Conservation (phyloP, 768 basidiomycete species). For the Xerocomus potaroensis region DNA sequence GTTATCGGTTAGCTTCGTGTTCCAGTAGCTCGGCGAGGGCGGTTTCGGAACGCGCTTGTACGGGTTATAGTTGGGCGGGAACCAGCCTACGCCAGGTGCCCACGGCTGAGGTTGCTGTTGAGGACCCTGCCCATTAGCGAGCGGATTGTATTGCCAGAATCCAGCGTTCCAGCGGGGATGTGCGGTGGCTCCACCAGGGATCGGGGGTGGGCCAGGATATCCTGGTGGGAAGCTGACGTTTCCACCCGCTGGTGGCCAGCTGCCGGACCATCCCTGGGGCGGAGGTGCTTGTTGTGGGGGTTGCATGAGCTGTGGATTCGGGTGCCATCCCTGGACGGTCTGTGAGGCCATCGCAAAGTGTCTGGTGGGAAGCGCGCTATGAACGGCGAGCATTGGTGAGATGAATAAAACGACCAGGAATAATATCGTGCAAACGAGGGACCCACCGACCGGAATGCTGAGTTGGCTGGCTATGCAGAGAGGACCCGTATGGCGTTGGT, state of each 20-base stretch:
- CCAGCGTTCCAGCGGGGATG: conserved; percentile 49
- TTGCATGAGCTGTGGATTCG: conserved; percentile 33
- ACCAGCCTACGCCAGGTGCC: conserved; percentile 32
- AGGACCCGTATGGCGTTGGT: background rate
- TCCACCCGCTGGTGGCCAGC: conserved; percentile 34
- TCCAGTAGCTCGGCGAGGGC: conserved; percentile 64
- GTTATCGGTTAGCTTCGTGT: conserved; percentile 54
- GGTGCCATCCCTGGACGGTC: conserved; percentile 28
- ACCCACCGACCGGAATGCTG: background rate
- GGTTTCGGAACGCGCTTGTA: conserved; percentile 60
- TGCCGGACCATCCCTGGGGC: conserved; percentile 34
- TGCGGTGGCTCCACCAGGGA: conserved; percentile 45
- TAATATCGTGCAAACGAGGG: background rate
- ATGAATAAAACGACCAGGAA: no score
- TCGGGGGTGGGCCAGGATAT: conserved; percentile 49
- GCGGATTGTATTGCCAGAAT: conserved; percentile 49
- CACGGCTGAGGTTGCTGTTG: conserved; percentile 30
- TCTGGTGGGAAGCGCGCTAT: background rate
- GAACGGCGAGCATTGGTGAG: no score
- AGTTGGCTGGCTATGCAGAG: background rate
- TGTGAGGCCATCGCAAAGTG: conserved; percentile 22
- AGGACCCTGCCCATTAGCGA: conserved; percentile 24
- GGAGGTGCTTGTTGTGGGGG: conserved; percentile 17
- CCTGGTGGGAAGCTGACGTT: conserved; percentile 30
- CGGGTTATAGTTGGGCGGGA: conserved; percentile 45